Base-by-base conservation (phyloP, 2,329 filamentous ascomycete species). In the Torrubiellomyces zombiae region DNA sequence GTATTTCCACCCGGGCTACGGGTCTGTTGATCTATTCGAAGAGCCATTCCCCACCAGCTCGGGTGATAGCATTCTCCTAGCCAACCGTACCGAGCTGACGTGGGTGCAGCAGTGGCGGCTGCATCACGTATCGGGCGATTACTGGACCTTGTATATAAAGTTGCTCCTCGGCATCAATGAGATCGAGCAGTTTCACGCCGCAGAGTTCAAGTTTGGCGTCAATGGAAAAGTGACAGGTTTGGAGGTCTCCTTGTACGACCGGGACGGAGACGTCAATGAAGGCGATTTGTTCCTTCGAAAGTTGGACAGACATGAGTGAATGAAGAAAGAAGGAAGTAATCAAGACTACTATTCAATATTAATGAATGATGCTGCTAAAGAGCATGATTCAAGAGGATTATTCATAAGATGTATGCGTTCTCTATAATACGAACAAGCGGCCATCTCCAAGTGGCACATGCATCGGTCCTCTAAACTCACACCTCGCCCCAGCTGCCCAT, bases 401-500 rank as follows among this genome's bases (percentile, higher is more conserved):
- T n/a, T n/a, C n/a, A n/a, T n/a, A 20, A 5, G 19, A 21, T n/a
- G 7, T 7, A n/a, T 23, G 17, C 14, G 14, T 10, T 11, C 13
- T 21, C 15, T 16, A 16, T 11, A 20, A 12, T n/a, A 9, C 9
- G 14, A 9, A 3, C 4, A 11, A 14, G 18, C 5, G 7, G 3
- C 13, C n/a, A 9, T 20, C 5, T 4, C 11, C 11, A 9, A 12
- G 24, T 13, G n/a, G n/a, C n/a, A n/a, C n/a, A n/a, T n/a, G n/a
- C n/a, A n/a, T n/a, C n/a, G n/a, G n/a, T n/a, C n/a, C n/a, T n/a
- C 14, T 19, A 16, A 9, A 9, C 24, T 48, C 38, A 76, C 14
- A 77, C 67, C 51, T 86, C 80, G 7, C 78, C 79, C 80, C 80
- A 89, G 37, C 67, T 74, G 10, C 79, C 79, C 60, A 78, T 69